Evolutionary conservation across 805 yeast species (phyloP).

Genomic region (Saccharomycopsis sp.): DNA sequence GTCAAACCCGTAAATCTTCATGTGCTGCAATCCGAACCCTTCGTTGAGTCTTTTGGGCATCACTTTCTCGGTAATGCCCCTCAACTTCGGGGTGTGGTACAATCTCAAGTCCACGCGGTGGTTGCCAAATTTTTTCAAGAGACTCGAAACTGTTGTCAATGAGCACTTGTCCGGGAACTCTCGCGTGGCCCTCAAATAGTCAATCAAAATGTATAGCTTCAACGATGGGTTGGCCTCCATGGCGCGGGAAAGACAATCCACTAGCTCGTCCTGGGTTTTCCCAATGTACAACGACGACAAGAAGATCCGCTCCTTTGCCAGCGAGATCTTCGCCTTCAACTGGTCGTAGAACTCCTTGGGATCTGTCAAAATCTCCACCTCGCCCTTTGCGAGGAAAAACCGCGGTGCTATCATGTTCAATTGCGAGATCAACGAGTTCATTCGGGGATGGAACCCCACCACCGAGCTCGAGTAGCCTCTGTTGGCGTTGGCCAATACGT

Average conservation of each 20-base stretch:
- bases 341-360: conserved; percentile 68
- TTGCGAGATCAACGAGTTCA: conserved; percentile 38
- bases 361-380: conserved; percentile 50
- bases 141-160: conserved; percentile 59
- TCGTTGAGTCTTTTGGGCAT: conserved; percentile 85
- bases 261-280: conserved; percentile 65
- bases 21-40: conserved; percentile 88
- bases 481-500: conserved; percentile 1
- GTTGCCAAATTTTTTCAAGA: conserved; percentile 51
- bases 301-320: conserved; percentile 61
- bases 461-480: conserved; percentile 7
- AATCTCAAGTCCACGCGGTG: conserved; percentile 66
- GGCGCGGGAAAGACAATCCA: conserved; percentile 53
- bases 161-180: conserved; percentile 77
- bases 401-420: conserved; percentile 60
- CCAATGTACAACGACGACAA: conserved; percentile 85
- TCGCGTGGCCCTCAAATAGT: conserved; percentile 86
- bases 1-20: conserved; percentile 95
- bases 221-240: conserved; percentile 49
- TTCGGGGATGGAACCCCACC: conserved; percentile 35
- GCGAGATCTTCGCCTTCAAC: conserved; percentile 51
- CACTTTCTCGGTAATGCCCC: conserved; percentile 52
- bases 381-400: conserved; percentile 46
- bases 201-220: conserved; percentile 66
- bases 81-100: conserved; percentile 82